Evolutionary conservation across 2,329 filamentous ascomycete species (phyloP).

Genomic region (Torrubiellomyces zombiae): DNA sequence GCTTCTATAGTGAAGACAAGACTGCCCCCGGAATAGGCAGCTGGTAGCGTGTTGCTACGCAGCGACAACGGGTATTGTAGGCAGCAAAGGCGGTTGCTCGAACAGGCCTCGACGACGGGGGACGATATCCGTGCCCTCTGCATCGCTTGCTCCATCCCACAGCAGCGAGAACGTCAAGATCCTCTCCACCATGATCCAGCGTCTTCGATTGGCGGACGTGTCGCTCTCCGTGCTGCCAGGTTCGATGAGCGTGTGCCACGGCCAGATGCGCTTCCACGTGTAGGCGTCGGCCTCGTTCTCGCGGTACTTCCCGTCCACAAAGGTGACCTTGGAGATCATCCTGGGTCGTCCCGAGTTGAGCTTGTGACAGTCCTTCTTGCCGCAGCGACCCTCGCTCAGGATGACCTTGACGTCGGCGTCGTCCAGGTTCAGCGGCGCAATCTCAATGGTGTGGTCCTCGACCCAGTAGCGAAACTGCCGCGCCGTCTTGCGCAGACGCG

Average conservation of each 20-base stretch:
- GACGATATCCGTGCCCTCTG: no score
- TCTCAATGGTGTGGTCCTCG: constrained; percentile 20
- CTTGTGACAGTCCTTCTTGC: constrained; percentile 16
- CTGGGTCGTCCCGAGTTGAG: constrained; percentile 18
- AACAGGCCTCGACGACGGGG: no score
- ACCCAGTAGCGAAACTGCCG: constrained; percentile 23
- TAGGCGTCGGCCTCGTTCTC: constrained; percentile 8
- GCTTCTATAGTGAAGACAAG: no score
- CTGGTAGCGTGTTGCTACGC: no score
- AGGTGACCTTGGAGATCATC: constrained; percentile 21
- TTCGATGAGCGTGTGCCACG: constrained; percentile 14
- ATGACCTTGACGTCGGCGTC: constrained; percentile 18
- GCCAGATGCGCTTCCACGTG: constrained; percentile 16
- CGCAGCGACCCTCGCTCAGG: constrained; percentile 18
- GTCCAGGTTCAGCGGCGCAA: constrained; percentile 16
- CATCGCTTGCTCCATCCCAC: no score
- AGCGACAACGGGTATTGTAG: no score
- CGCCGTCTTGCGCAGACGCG: constrained; percentile 15
- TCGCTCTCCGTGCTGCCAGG: constrained; percentile 10
- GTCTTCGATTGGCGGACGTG: constrained; percentile 16
- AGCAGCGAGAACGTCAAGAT: constrained; percentile 20
- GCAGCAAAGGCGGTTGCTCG: no score
- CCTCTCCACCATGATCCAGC: constrained; percentile 21
- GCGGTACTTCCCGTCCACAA: constrained; percentile 18
- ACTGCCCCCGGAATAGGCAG: no score